Base-by-base conservation (phyloP, 306 rosid genomes). In the Cucumis melo region DNA sequence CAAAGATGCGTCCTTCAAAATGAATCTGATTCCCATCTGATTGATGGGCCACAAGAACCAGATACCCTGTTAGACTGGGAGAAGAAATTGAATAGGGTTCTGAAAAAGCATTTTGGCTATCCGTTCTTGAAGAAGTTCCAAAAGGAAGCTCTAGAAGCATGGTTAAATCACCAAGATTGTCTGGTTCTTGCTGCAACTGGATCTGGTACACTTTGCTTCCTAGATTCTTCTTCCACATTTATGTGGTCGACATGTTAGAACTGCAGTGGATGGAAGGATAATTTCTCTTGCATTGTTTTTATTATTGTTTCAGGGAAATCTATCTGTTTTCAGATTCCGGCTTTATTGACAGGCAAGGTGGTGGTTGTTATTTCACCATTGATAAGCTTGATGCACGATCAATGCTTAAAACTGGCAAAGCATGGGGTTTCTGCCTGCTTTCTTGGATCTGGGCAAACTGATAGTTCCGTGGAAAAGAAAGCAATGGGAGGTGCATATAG, bases 381-480 rank as follows among this genome's bases (percentile, higher is more conserved):
- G 79, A 91, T 93, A 80, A 93, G 98, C 76, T 81, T 93, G 86
- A 93, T 93, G 98, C 97, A 93, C 34, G 98, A 93, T 81, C 98
- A 93, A 39, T 93, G 98, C 86, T 86, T 91, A 77, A 93, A 88
- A 79, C 86, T 93, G 64, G 90, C 87, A 65, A 86, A 72, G 64
- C 91, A 88, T 60, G 91, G 96, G 41, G 75, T 93, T 77, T 88
- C 89, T 78, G 92, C 97, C 59, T 93, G 98, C 82, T 93, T 93
- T 90, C 98, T 91, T 79, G 97, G 98, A 32, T 93, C 98, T 65
- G 98, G 96, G 80, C 98, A 93, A 82, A 92, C 90, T 20, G 98
- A 93, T 78, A 78, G 83, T 77, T 80, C 98, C 44, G 89, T 89
- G 65, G 98, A 93, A 81, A 83, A 81, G 78, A 91, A 93, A 84